Conservation (phyloP, 257 asterid species). For the Anisodus tanguticus region DNA sequence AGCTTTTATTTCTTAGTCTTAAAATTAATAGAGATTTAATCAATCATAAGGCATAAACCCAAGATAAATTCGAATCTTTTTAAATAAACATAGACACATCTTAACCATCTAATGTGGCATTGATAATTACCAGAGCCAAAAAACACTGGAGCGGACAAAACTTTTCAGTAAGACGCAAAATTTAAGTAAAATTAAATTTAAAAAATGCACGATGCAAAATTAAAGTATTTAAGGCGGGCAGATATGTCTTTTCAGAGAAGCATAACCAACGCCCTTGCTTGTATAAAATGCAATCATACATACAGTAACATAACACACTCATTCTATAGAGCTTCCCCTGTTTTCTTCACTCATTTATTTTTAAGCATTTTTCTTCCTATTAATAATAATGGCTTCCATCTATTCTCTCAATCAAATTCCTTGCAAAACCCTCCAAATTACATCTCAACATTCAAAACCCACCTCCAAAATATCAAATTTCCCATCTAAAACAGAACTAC, state of each 20-base stretch:
- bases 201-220: too few species aligned
- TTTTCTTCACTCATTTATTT: not conserved
- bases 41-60: too few species aligned
- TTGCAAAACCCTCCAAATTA: constrained; percentile 19
- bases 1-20: too few species aligned
- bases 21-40: too few species aligned
- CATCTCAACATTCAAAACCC: constrained; percentile 29
- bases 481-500: constrained; percentile 21
- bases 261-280: not conserved
- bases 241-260: not conserved
- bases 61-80: too few species aligned
- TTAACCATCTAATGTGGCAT: too few species aligned
- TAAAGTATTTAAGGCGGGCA: not conserved
- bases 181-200: too few species aligned
- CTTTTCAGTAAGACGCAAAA: too few species aligned
- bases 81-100: too few species aligned
- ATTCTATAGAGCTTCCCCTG: not conserved
- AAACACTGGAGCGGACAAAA: too few species aligned
- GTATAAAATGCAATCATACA: not conserved
- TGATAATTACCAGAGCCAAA: too few species aligned
- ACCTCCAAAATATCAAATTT: constrained; percentile 33
- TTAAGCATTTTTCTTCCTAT: not conserved
- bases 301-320: not conserved
- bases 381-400: constrained; percentile 58
- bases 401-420: constrained; percentile 50